Conservation (phyloP, 306 rosid species). For the Sicyos baderoa region DNA sequence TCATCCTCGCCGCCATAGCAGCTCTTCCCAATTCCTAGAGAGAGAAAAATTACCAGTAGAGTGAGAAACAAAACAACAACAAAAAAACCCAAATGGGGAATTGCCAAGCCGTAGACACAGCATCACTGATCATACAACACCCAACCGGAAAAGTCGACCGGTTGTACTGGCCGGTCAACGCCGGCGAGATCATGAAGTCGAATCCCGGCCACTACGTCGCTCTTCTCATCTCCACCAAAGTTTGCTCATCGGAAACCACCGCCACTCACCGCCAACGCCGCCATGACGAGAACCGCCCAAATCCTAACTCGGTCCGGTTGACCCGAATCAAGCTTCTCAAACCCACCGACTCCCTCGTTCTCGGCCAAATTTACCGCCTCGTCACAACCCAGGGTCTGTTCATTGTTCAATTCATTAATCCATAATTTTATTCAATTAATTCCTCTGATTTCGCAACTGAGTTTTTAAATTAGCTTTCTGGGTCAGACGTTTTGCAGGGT, state of each 20-base stretch:
- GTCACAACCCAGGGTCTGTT: constrained; percentile 66
- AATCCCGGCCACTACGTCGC: constrained; percentile 93
- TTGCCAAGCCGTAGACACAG: constrained; percentile 88
- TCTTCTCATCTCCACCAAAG: constrained; percentile 75
- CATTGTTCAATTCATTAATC: constrained; percentile 22
- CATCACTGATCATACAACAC: constrained; percentile 65
- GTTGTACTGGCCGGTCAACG: constrained; percentile 62
- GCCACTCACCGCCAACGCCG: neutral
- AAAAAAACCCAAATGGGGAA: constrained; percentile 51
- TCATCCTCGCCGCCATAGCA: neutral
- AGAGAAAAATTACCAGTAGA: constrained; percentile 9
- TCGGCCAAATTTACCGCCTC: constrained; percentile 92
- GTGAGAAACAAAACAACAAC: constrained; percentile 35
- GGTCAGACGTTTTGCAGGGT: constrained; percentile 20
- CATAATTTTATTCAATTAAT: too few relatives aligned
- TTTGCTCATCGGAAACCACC: constrained; percentile 39
- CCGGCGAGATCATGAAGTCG: constrained; percentile 67
- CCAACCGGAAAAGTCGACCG: constrained; percentile 77
- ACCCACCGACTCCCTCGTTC: constrained; percentile 77
- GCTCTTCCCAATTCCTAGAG: neutral
- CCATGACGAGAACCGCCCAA: neutral
- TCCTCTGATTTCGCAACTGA: neutral
- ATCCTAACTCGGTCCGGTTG: constrained; percentile 45
- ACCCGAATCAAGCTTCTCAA: constrained; percentile 89
- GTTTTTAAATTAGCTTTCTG: neutral